Conservation (phyloP, 768 basidiomycete species). For the Boletus coccyginus region DNA sequence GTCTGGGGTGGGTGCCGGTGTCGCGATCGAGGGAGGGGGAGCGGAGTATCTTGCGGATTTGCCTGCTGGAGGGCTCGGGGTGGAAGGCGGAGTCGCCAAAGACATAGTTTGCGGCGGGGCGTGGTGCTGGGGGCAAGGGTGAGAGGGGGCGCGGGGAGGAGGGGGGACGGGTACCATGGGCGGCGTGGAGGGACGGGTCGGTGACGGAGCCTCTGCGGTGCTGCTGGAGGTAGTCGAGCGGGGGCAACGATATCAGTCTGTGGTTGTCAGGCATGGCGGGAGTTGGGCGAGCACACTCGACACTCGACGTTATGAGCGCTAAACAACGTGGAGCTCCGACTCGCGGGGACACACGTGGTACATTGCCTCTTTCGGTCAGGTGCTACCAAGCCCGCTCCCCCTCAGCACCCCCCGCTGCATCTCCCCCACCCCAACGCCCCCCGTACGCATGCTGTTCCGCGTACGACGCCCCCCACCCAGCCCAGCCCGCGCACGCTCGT, state of each 20-base stretch:
- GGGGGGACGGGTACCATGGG: conserved; percentile 23
- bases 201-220: conserved; percentile 84
- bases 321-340: conserved; percentile 29
- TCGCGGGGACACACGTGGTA: conserved; percentile 31
- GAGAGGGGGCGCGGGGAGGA: conserved; percentile 10
- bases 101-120: conserved; percentile 65
- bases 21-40: conserved; percentile 52
- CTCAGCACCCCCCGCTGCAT: conserved; percentile 35
- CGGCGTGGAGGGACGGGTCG: conserved; percentile 73
- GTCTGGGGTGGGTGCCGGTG: conserved; percentile 14
- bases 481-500: conserved; percentile 51
- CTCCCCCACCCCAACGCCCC: conserved; percentile 41
- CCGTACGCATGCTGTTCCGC: conserved; percentile 51
- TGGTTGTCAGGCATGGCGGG: conserved; percentile 22
- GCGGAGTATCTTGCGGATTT: conserved; percentile 57
- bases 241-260: conserved; percentile 58
- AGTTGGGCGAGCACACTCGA: conserved; percentile 1
- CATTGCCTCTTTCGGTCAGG: no score
- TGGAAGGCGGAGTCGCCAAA: conserved; percentile 56
- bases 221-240: conserved; percentile 75
- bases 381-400: conserved; percentile 15
- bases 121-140: conserved; percentile 42
- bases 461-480: conserved; percentile 42
- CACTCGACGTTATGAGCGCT: conserved; percentile 31
- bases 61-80: conserved; percentile 36